Base-by-base conservation (phyloP, 2,329 filamentous ascomycete genomes). In the Xylaria sp. region DNA sequence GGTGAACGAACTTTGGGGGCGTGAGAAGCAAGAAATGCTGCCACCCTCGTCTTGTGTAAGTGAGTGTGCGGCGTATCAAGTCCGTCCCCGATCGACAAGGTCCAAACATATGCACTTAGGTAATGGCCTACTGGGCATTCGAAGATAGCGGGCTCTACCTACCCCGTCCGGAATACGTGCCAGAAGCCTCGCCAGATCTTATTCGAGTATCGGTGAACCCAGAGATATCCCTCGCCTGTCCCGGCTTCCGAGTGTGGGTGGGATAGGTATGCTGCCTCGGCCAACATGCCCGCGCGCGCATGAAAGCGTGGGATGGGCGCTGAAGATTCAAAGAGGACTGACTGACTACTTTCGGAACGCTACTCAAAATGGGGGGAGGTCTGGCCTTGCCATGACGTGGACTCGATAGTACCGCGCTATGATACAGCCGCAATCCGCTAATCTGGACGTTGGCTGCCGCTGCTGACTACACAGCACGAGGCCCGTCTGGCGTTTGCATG, bases 341-440 rank as follows among this genome's bases (percentile, higher is more conserved):
- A n/a, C n/a, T n/a, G n/a, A n/a, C n/a, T 52, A 58, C 47, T 55
- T 53, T 57, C 51, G 13, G 48, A 47, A 43, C 56, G 42, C 50
- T 44, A 44, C 50, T 54, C 41, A 49, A 49, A 44, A 47, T 20
- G 52, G 56, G 44, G 39, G 24, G 50, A 58, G 58, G 56, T 50
- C 58, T 59, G 39, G 58, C 44, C 51, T 53, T 44, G 44, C 44
- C 44, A 50, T 61, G 58, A 61, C 58, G 56, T 61, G 58, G 58
- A 56, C 50, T 54, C 39, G 50, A 52, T 46, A 38, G 38, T 59
- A 56, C 56, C 39, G 55, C 55, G 51, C 55, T 41, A 56, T 61
- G 58, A 61, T 61, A 61, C 58, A 61, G 58, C 58, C 58, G 58
- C 58, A 61, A 34, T 34, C 11, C 11, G 29, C 29, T 34, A 26